Evolutionary conservation across 2,329 filamentous ascomycete species (phyloP), one percentile per base, ranked within the genome.

Genomic region (Pseudopyricularia javanii): DNA sequence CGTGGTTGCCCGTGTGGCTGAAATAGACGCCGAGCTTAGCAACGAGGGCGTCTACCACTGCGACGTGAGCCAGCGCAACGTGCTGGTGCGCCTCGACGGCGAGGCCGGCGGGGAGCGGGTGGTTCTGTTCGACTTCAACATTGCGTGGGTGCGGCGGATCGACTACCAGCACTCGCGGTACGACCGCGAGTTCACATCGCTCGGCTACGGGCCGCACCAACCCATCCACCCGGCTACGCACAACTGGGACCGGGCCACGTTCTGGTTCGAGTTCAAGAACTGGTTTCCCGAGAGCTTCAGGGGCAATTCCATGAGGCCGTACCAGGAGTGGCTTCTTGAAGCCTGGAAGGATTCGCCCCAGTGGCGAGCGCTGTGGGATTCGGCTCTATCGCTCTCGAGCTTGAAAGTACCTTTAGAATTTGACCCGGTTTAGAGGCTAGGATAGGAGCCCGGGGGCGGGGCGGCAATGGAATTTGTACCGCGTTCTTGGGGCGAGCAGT

Each of bases 1-100:
- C 24, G 7, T 54, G 26, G 11, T 54, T 14, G 52, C 49, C 43
- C 35, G 28, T 5, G 40, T 33, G 17, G 37, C 52, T 30, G 54
- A 56, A 20, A 47, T 17, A 7, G 8, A 50, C 3, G 35, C 35
- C 12, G 22, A 15, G 2, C 40, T 54, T 15, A 17, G 28, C 9
- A 49, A 47, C 8, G 22, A 51, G 28, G 52, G 52, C 33, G 52
- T 56, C 20, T 24, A 14, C 11, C 54, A 56, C 14, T 3, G 35
- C 12, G 54, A 56, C 34, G 45, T 53, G 30, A 28, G 33, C 14
- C 53, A 49, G 34, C 32, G 51, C 3, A 53, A 54, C 34, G 14
- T 54, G 15, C 12, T 53, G 11, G 28, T 56, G 15, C 48, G 20
- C 7, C 20, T 14, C 8, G 32, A 24, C 24, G 24, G 26, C 15